A percentile compares a stretch with the other conserved stretches of the same genome.
phyloP scores from a whole-genome alignment of 371 early-diverging fungal genomes.

The Mucor irregularis region DNA sequence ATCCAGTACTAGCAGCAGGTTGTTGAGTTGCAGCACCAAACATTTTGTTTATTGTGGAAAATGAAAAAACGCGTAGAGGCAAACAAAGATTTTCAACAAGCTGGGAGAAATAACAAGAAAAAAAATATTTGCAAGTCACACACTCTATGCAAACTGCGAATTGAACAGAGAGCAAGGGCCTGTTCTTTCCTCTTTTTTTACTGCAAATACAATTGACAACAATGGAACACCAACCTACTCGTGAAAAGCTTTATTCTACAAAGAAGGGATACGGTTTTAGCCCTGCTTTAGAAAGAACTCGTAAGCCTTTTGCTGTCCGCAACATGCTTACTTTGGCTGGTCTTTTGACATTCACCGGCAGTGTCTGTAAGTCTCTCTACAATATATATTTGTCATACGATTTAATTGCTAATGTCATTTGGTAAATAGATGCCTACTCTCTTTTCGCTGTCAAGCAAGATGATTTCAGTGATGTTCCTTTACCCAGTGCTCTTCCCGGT shows the following conservation, averaged over 20 bases:
- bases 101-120: constrained; percentile 1
- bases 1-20: constrained; percentile 14
- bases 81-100: neutral
- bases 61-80: constrained; percentile 8
- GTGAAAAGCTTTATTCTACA: constrained; percentile 51
- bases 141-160: too few relatives aligned
- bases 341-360: constrained; percentile 50
- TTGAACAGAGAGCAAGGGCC: constrained; percentile 1
- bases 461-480: constrained; percentile 59
- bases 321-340: constrained; percentile 49
- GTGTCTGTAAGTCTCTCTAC: constrained; percentile 47
- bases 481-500: constrained; percentile 40
- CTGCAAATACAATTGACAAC: neutral
- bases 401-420: neutral
- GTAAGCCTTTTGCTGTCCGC: constrained; percentile 48
- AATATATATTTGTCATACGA: neutral
- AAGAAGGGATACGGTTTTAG: constrained; percentile 52
- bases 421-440: constrained; percentile 53
- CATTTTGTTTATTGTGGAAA: constrained; percentile 7
- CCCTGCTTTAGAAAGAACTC: constrained; percentile 58
- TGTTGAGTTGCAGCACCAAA: constrained; percentile 27
- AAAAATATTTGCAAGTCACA: constrained; percentile 3
- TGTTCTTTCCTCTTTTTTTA: constrained; percentile 1
- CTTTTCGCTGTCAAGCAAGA: constrained; percentile 60
- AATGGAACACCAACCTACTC: constrained; percentile 29